These are phyloP conservation scores for Penicillium macrosclerotiorum DNA, from an alignment of 495 filamentous ascomycete genomes.

Conservation along the genomic window DNA sequence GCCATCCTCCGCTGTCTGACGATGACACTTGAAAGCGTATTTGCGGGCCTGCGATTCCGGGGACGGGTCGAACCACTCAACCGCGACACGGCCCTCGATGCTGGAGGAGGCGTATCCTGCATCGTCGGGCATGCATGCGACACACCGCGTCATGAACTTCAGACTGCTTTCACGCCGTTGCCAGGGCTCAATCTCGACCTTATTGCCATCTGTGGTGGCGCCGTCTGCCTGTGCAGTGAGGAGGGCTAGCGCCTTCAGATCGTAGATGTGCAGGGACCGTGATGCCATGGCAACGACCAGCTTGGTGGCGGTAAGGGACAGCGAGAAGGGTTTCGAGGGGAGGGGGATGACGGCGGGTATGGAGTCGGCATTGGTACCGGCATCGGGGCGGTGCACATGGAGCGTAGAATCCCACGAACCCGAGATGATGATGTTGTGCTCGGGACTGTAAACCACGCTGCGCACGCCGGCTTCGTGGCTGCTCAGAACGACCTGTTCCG, in stretches of 20 bases:
- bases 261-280: constrained; percentile 87
- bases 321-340: constrained; percentile 81
- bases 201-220: constrained; percentile 29
- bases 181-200: constrained; percentile 70
- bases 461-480: constrained; percentile 76
- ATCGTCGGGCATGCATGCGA: constrained; percentile 96
- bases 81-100: constrained; percentile 92
- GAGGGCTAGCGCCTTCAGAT: constrained; percentile 64
- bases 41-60: constrained; percentile 82
- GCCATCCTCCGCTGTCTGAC: constrained; percentile 62
- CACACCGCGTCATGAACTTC: constrained; percentile 92
- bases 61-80: constrained; percentile 95
- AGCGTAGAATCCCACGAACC: constrained; percentile 92
- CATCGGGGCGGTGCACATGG: constrained; percentile 68
- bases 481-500: constrained; percentile 71
- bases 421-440: constrained; percentile 77
- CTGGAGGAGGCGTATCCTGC: constrained; percentile 82
- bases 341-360: constrained; percentile 61
- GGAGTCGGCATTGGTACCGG: constrained; percentile 37
- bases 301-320: constrained; percentile 76
- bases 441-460: constrained; percentile 74
- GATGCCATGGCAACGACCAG: constrained; percentile 96
- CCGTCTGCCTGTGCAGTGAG: constrained; percentile 50
- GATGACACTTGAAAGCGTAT: constrained; percentile 98
- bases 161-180: constrained; percentile 86